Base-by-base conservation (phyloP, 768 basidiomycete genomes). In the Lactarius psammicola region DNA sequence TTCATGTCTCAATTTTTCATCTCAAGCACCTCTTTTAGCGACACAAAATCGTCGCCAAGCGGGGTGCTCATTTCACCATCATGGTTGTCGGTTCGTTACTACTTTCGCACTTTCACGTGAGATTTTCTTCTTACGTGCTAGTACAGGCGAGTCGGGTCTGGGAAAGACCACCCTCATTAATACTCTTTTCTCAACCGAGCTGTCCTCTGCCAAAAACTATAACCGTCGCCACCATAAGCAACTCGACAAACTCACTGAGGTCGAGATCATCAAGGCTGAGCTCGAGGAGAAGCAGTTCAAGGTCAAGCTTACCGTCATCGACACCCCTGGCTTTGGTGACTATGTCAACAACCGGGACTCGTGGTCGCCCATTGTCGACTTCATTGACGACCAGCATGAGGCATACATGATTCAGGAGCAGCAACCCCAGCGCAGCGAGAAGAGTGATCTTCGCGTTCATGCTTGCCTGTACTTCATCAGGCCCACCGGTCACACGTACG, bases 291-390 rank as follows among this genome's bases (percentile, higher is more conserved):
- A 95, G 76, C 91, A 94, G 75, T 98, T 98, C 87, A 96, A 95
- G 78, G 95, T 98, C 83, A 98, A 98, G 83, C 87, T 99, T 69
- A 95, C 92, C 20, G 97, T 98, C 75, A 96, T 99, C 70, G 97
- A 99, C 78, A 98, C 96, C 13, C 97, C 97, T 61, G 97, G 97
- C 33, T 99, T 98, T 69, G 97, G 97, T 42, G 97, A 99, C 89
- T 98, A 98, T 74, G 96, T 99, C 80, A 99, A 99, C 92, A 99
- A 99, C 85, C 87, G 94, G 63, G 97, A 98, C 78, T 95, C 94
- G 23, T 99, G 97, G 97, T 84, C 86, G 33, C 97, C 97, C 61
- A 98, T 99, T 71, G 89, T 99, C 75, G 96, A 99, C 78, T 98
- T 98, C 78, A 95, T 97, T 71, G 92, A 94, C 75, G 93, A 94